Evolutionary conservation across 768 basidiomycete species (phyloP).

Genomic region (Flagelloscypha sp.): DNA sequence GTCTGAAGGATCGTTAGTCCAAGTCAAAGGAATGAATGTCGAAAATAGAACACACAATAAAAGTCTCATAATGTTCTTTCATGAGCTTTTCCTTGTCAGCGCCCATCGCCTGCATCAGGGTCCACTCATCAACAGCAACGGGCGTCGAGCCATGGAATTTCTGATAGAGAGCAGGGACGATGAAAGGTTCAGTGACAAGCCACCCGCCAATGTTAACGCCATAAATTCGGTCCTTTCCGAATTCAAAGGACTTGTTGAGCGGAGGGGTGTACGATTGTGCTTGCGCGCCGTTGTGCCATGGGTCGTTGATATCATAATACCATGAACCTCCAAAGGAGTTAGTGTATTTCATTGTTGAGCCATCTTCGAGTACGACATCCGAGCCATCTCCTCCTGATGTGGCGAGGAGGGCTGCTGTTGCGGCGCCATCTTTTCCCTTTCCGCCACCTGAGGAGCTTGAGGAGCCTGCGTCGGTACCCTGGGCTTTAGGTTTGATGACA

Average conservation of each 20-base stretch:
- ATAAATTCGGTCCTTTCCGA: slow-evolving; percentile 60
- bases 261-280: slow-evolving; percentile 79
- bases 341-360: slow-evolving; percentile 70
- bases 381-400: slow-evolving; percentile 86
- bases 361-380: slow-evolving; percentile 70
- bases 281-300: slow-evolving; percentile 75
- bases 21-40: not conserved
- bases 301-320: slow-evolving; percentile 80
- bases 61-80: slow-evolving; percentile 59
- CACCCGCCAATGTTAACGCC: slow-evolving; percentile 61
- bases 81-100: slow-evolving; percentile 53
- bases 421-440: too few relatives aligned
- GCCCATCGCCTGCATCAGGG: slow-evolving; percentile 44
- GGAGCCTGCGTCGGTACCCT: slow-evolving; percentile 12
- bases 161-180: slow-evolving; percentile 43
- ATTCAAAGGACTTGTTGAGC: slow-evolving; percentile 78
- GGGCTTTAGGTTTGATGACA: slow-evolving; percentile 41
- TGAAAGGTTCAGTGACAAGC: slow-evolving; percentile 60
- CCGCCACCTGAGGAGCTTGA: too few relatives aligned
- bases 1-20: slow-evolving; percentile 31
- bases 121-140: slow-evolving; percentile 47
- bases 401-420: too few relatives aligned
- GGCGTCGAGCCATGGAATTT: slow-evolving; percentile 36
- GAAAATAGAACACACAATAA: slow-evolving; percentile 38
- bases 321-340: slow-evolving; percentile 85